Percentiles rank a stretch among this genome's conserved stretches.
These are phyloP conservation scores for Aphanomyces cochlioides DNA, from an alignment of 352 stramenopile genomes.

Conservation along the genomic window DNA sequence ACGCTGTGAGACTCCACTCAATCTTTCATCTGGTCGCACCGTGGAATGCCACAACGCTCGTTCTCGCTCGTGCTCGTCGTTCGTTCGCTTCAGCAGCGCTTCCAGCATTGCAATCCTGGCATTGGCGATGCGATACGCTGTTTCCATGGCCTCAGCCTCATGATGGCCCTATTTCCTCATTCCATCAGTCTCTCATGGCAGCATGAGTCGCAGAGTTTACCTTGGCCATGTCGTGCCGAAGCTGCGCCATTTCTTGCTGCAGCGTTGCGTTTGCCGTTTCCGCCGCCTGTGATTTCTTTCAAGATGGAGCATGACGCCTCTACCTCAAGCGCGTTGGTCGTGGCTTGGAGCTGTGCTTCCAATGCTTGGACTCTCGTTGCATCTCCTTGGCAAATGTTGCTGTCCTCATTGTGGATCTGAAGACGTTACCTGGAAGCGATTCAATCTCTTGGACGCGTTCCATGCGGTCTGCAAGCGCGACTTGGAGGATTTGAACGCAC, in stretches of 20 bases:
- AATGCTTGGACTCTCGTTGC: neutral
- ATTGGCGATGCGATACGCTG: slow-evolving; percentile 28
- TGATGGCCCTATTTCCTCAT: neutral
- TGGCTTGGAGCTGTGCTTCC: neutral
- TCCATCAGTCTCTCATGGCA: neutral
- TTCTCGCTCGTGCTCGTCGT: slow-evolving; percentile 16
- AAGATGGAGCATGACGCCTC: neutral
- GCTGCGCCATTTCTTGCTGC: neutral
- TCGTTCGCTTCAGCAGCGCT: slow-evolving; percentile 10
- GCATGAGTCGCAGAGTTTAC: slow-evolving; percentile 1
- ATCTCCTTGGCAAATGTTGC: neutral
- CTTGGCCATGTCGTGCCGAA: slow-evolving; percentile 5
- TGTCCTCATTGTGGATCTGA: neutral
- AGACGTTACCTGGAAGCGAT: neutral
- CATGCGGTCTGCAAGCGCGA: neutral
- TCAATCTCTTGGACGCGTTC: neutral
- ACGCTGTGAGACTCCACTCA: too few species aligned
- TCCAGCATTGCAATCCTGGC: slow-evolving; percentile 23
- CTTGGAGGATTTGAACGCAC: slow-evolving; percentile 61
- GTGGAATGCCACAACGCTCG: slow-evolving; percentile 7
- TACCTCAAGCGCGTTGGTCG: slow-evolving; percentile 1
- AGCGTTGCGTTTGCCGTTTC: neutral
- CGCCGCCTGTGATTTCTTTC: neutral
- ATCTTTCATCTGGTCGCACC: neutral
- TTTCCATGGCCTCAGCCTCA: slow-evolving; percentile 11